phyloP scores from a whole-genome alignment of 2,329 filamentous ascomycete species.

The Ophiostoma angusticollis region DNA sequence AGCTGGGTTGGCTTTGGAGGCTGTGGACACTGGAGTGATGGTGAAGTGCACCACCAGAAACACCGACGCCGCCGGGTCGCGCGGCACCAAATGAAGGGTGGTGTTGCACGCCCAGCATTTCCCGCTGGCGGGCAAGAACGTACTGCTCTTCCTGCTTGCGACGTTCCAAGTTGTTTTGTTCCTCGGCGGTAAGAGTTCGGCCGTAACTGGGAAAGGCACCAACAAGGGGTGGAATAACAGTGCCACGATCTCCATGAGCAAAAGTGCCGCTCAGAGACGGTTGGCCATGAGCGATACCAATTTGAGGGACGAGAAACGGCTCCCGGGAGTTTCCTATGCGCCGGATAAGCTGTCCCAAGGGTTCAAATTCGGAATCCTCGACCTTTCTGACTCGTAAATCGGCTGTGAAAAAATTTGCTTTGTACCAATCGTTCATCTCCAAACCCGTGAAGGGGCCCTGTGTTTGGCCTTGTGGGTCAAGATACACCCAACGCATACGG shows the following conservation, averaged over 20 bases:
- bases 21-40: slow-evolving; percentile 94
- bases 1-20: slow-evolving; percentile 92
- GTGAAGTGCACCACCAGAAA: slow-evolving; percentile 45
- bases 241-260: slow-evolving; percentile 37
- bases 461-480: slow-evolving; percentile 81
- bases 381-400: slow-evolving; percentile 90
- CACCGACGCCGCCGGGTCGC: slow-evolving; percentile 23
- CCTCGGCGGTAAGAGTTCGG: slow-evolving; percentile 88
- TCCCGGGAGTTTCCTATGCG: slow-evolving; percentile 95
- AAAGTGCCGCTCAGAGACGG: slow-evolving; percentile 40
- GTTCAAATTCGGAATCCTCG: slow-evolving; percentile 89
- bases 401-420: slow-evolving; percentile 91
- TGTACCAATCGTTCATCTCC: slow-evolving; percentile 99
- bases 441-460: slow-evolving; percentile 93
- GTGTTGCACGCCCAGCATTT: slow-evolving; percentile 69
- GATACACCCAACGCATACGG: slow-evolving; percentile 96
- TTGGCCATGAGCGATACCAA: slow-evolving; percentile 82
- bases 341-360: slow-evolving; percentile 82
- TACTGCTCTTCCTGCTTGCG: slow-evolving; percentile 98
- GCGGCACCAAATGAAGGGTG: slow-evolving; percentile 22
- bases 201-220: slow-evolving; percentile 93
- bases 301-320: slow-evolving; percentile 93
- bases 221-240: slow-evolving; percentile 76
- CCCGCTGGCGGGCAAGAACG: slow-evolving; percentile 88
- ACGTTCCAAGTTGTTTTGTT: slow-evolving; percentile 93